Base-by-base conservation (phyloP, 768 basidiomycete species). In the Lactarius hengduanensis region DNA sequence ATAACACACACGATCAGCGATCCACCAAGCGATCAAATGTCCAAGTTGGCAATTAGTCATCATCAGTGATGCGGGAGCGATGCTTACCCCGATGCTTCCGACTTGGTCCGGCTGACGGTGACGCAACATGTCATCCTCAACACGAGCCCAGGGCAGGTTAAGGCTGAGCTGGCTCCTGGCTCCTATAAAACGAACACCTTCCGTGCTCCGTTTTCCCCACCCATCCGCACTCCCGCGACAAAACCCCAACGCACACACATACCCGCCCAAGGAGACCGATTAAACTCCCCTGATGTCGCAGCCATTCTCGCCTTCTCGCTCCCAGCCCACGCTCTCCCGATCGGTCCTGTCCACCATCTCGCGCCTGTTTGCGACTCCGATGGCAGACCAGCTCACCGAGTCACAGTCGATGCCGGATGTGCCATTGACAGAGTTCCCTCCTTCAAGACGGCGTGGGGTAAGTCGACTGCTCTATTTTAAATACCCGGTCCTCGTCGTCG, bases 281-380 rank as follows among this genome's bases (percentile, higher is more conserved):
- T 16, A 10, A 4, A 9, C 20, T 22, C n/a, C 45, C 45, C 9
- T 53, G 4, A 62, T 62, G 61, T 62, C 61, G 22, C 61, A 28
- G 16, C 9, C 53, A 2, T 62, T 41, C 53, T 40, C 54, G 0
- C 54, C 61, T 2, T 56, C 61, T 13, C 53, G 28, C 26, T 62
- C 61, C 10, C 53, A 55, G 28, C 53, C 61, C 18, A 41, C 61
- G 7, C 50, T 62, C 10, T 62, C 61, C 40, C 61, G 38, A 6
- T 41, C 61, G 4, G 61, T 62, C 10, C 3, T 62, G 54, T 55
- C 61, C 18, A 62, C 61, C 38, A 62, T 62, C 11, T 62, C 53
- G 20, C 61, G 61, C 5, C n/a, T 62, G 38, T 62, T 62, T 38
- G 61, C 61, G 15, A 62, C 61, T 4, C 61, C 61, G 22, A 54